Conservation (phyloP, 2,329 filamentous ascomycete genomes). For the Zalaria sp. region DNA sequence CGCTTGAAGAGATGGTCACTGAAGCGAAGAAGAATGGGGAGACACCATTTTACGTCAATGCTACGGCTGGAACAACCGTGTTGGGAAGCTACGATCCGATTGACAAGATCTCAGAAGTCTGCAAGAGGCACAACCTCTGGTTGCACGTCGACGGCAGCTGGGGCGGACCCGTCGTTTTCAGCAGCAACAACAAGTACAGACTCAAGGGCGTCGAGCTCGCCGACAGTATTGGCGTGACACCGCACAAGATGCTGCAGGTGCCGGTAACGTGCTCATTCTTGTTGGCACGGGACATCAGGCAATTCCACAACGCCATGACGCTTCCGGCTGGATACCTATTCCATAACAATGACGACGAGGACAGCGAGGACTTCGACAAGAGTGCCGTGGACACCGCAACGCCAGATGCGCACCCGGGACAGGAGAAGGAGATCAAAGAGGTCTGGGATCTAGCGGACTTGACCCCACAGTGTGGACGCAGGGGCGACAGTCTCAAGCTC, state of each 20-base stretch:
- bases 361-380: slow-evolving; percentile 18
- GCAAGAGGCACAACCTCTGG: slow-evolving; percentile 63
- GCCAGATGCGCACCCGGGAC: slow-evolving; percentile 13
- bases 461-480: slow-evolving; percentile 82
- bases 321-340: slow-evolving; percentile 66
- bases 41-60: slow-evolving; percentile 88
- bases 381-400: slow-evolving; percentile 7
- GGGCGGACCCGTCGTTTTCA: slow-evolving; percentile 78
- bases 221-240: slow-evolving; percentile 75
- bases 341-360: slow-evolving; percentile 22
- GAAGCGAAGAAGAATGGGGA: slow-evolving; percentile 51
- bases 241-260: slow-evolving; percentile 93
- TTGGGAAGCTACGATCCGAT: slow-evolving; percentile 81
- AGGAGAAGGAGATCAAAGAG: slow-evolving; percentile 29
- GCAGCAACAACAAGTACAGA: slow-evolving; percentile 45
- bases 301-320: slow-evolving; percentile 75
- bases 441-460: slow-evolving; percentile 85
- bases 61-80: slow-evolving; percentile 89
- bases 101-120: slow-evolving; percentile 52
- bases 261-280: slow-evolving; percentile 87
- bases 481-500: slow-evolving; percentile 75
- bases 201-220: slow-evolving; percentile 60
- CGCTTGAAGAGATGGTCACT: slow-evolving; percentile 48
- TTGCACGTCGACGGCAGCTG: slow-evolving; percentile 86
- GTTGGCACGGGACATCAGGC: slow-evolving; percentile 57